A percentile compares a stretch with the other conserved stretches of the same genome.
Evolutionary conservation across 2,329 filamentous ascomycete genomes (phyloP).

Genomic region (Rhynchosporium agropyri): DNA sequence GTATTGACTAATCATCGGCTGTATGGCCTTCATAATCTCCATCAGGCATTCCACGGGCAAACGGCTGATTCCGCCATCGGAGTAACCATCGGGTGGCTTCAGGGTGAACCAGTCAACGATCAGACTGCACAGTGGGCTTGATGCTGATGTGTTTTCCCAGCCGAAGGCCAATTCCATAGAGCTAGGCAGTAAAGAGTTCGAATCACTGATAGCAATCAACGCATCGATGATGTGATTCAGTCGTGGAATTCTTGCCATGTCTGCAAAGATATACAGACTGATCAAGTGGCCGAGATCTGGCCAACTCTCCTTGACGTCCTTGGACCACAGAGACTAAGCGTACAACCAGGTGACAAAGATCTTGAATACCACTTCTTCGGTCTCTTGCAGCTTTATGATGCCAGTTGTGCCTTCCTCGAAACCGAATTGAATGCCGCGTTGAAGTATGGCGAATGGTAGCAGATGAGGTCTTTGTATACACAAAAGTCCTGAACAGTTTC

Average conservation of each 20-base stretch:
- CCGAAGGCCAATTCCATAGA: background rate
- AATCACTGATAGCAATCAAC: background rate
- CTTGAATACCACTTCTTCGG: slow-evolving; percentile 12
- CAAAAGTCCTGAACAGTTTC: slow-evolving; percentile 21
- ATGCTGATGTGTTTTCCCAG: slow-evolving; percentile 14
- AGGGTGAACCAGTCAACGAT: slow-evolving; percentile 20
- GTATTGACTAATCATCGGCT: too few species aligned
- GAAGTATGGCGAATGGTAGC: slow-evolving; percentile 31
- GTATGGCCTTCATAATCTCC: too few species aligned
- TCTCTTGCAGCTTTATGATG: slow-evolving; percentile 21
- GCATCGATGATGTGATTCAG: slow-evolving; percentile 18
- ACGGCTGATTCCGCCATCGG: too few species aligned
- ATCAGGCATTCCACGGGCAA: too few species aligned
- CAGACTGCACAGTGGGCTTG: slow-evolving; percentile 9
- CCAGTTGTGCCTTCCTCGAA: slow-evolving; percentile 23
- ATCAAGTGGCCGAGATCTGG: background rate
- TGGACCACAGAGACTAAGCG: slow-evolving; percentile 8
- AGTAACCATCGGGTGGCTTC: too few species aligned
- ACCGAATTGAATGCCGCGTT: slow-evolving; percentile 22
- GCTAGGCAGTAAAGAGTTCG: background rate
- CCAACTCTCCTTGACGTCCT: background rate
- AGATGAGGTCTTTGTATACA: slow-evolving; percentile 30
- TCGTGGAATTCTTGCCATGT: slow-evolving; percentile 11
- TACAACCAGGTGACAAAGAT: slow-evolving; percentile 31
- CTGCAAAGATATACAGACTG: slow-evolving; percentile 23